A percentile compares a stretch with the other conserved stretches of the same genome.
Conservation (phyloP, 1,284 basidiomycete species). For the Ceratobasidium sp. region DNA sequence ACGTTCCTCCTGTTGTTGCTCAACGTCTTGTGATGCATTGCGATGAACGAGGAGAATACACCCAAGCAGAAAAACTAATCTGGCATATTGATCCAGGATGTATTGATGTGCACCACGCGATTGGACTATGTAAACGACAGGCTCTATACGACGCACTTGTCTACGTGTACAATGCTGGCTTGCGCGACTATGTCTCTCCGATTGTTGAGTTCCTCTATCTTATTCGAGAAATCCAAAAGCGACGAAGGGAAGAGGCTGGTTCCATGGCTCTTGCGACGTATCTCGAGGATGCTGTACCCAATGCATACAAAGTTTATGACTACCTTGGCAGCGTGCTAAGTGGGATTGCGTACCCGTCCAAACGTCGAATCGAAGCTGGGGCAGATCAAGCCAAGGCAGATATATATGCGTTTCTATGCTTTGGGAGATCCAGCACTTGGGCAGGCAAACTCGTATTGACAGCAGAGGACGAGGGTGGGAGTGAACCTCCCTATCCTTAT, state of each 20-base stretch:
- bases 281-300: conserved; percentile 68
- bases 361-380: conserved; percentile 59
- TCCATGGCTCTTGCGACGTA: conserved; percentile 49
- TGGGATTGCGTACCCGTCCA: conserved; percentile 85
- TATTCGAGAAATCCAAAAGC: conserved; percentile 71
- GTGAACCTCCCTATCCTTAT: conserved; percentile 88
- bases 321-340: conserved; percentile 89
- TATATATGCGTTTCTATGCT: conserved; percentile 84
- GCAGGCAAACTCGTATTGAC: conserved; percentile 81
- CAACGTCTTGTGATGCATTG: conserved; percentile 85
- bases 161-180: conserved; percentile 89
- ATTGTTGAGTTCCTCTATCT: conserved; percentile 84
- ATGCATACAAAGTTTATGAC: conserved; percentile 92
- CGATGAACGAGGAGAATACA: conserved; percentile 73
- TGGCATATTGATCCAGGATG: conserved; percentile 95
- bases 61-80: conserved; percentile 86
- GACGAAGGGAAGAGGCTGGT: conserved; percentile 53
- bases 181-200: conserved; percentile 90
- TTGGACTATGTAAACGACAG: conserved; percentile 82
- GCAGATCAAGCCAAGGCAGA: conserved; percentile 71
- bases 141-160: conserved; percentile 92
- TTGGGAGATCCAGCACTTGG: conserved; percentile 81
- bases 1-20: conserved; percentile 85
- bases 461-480: conserved; percentile 70
- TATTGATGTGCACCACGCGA: conserved; percentile 93